phyloP scores from a whole-genome alignment of 2,329 filamentous ascomycete genomes.

The Colletotrichum limetticola region DNA sequence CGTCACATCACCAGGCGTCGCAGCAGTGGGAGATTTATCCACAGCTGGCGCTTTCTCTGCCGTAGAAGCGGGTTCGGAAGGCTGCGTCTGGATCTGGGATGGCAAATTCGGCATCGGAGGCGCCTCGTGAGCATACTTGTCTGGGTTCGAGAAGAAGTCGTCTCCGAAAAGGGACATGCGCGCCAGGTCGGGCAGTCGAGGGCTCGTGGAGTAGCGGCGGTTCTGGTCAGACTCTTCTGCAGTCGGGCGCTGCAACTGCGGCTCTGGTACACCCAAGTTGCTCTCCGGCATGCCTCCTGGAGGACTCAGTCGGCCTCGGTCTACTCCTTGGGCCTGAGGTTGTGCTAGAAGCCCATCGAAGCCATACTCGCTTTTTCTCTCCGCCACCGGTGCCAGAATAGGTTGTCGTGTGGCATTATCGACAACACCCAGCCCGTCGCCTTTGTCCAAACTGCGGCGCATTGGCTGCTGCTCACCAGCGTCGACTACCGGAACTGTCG shows the following conservation, averaged over 20 bases:
- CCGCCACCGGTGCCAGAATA: constrained; percentile 63
- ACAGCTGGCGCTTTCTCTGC: not conserved
- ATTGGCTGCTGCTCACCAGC: constrained; percentile 26
- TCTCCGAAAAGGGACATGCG: constrained; percentile 70
- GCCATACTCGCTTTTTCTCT: constrained; percentile 69
- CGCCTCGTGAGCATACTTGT: constrained; percentile 39
- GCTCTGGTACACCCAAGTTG: constrained; percentile 3
- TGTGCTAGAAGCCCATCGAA: constrained; percentile 54
- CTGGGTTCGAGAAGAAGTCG: constrained; percentile 61
- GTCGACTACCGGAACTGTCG: constrained; percentile 14
- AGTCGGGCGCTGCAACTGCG: constrained; percentile 33
- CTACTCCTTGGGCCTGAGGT: constrained; percentile 31
- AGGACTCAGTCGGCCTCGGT: not conserved
- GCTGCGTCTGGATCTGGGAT: not conserved
- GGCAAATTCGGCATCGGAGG: constrained; percentile 41
- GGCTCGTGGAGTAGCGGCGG: constrained; percentile 60
- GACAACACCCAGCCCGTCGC: constrained; percentile 25
- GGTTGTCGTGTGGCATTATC: constrained; percentile 38
- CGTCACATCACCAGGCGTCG: not conserved
- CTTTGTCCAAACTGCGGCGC: not conserved
- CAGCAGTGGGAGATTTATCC: not conserved
- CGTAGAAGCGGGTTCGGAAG: not conserved
- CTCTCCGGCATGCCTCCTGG: constrained; percentile 27
- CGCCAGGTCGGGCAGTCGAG: constrained; percentile 66
- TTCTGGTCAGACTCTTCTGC: constrained; percentile 23